Conservation (phyloP, 2,329 filamentous ascomycete genomes). For the Penicillium sp. region DNA sequence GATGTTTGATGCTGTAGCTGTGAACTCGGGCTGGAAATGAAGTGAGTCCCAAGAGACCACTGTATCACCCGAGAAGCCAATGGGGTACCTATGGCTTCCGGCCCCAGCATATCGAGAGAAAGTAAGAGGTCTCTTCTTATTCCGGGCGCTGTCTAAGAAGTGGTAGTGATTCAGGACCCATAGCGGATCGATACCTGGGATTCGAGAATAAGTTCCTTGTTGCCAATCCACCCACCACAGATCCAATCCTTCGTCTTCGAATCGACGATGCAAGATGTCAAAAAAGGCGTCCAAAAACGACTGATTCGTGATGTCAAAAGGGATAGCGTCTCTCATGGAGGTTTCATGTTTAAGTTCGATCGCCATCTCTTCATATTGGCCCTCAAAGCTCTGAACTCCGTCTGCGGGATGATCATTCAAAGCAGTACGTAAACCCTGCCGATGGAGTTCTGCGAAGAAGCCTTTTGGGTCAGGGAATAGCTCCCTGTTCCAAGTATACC, state of each 20-base stretch:
- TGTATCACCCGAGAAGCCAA: conserved; percentile 65
- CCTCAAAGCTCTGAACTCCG: conserved; percentile 58
- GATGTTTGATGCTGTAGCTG: conserved; percentile 64
- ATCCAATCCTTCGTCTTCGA: conserved; percentile 59
- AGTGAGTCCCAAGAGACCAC: conserved; percentile 61
- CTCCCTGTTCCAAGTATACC: conserved; percentile 62
- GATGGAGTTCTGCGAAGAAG: conserved; percentile 55
- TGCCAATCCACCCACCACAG: conserved; percentile 72
- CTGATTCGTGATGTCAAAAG: conserved; percentile 56
- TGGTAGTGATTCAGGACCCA: conserved; percentile 67
- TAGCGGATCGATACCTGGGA: conserved; percentile 61
- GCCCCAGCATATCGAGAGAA: conserved; percentile 63
- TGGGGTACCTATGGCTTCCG: conserved; percentile 62
- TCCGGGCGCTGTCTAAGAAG: conserved; percentile 53
- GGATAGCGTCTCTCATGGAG: conserved; percentile 50
- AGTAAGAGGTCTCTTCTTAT: conserved; percentile 50
- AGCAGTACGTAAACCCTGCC: conserved; percentile 54
- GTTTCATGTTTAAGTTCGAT: conserved; percentile 54
- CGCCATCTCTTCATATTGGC: conserved; percentile 57
- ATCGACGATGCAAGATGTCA: conserved; percentile 54
- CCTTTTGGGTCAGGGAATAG: conserved; percentile 57
- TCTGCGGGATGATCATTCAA: conserved; percentile 64
- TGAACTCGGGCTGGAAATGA: conserved; percentile 66
- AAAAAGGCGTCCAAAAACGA: conserved; percentile 60
- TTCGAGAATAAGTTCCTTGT: conserved; percentile 56